Evolutionary conservation across 2,329 filamentous ascomycete genomes (phyloP).

Genomic region (Colletotrichum sublineola): DNA sequence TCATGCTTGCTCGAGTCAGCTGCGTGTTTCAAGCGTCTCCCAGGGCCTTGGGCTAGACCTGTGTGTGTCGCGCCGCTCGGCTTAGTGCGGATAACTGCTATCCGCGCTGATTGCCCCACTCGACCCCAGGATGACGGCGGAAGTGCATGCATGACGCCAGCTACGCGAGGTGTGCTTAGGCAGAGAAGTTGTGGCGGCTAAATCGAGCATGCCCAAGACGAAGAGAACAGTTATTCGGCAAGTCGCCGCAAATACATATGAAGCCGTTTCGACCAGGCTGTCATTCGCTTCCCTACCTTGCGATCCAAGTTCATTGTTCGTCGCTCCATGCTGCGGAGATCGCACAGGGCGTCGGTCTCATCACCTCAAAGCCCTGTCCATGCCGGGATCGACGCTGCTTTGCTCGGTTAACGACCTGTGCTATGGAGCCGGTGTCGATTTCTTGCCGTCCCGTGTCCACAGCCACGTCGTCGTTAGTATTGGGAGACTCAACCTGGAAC

Average conservation of each 20-base stretch:
- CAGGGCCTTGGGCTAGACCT: background rate
- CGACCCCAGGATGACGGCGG: background rate
- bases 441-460: constrained; percentile 10
- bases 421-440: constrained; percentile 15
- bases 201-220: background rate
- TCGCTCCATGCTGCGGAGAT: constrained; percentile 9
- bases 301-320: background rate
- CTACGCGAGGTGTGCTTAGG: background rate
- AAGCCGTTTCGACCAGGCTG: background rate
- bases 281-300: background rate
- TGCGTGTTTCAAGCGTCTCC: constrained; percentile 4
- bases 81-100: constrained; percentile 14
- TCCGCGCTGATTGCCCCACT: constrained; percentile 1
- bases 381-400: constrained; percentile 32
- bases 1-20: constrained; percentile 5
- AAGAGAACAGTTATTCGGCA: background rate
- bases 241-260: background rate
- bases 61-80: constrained; percentile 1
- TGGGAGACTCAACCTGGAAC: background rate
- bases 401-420: constrained; percentile 9
- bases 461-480: constrained; percentile 11
- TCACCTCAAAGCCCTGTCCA: constrained; percentile 24
- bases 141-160: constrained; percentile 6
- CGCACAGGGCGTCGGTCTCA: constrained; percentile 1
- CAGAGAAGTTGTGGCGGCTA: background rate